Evolutionary conservation across 148 eudicot species (phyloP).

Genomic region (Cornus kousa): DNA sequence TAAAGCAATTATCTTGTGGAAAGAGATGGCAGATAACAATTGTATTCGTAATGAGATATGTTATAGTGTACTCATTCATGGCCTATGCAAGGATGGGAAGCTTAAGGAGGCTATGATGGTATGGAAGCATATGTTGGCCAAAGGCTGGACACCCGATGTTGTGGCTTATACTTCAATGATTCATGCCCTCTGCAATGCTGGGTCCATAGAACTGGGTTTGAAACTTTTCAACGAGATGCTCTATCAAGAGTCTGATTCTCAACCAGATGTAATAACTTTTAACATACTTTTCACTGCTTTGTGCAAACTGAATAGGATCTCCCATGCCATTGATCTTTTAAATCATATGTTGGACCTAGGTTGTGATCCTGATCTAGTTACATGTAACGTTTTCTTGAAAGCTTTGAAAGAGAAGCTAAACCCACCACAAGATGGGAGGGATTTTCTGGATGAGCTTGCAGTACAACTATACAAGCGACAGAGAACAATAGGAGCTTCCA

Average conservation of each 20-base stretch:
- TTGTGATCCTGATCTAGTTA: conserved; percentile 70
- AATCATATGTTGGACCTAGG: conserved; percentile 71
- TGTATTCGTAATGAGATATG: conserved; percentile 49
- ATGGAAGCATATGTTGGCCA: conserved; percentile 67
- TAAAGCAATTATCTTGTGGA: conserved; percentile 73
- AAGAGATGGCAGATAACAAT: conserved; percentile 48
- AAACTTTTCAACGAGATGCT: conserved; percentile 73
- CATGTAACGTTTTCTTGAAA: conserved; percentile 71
- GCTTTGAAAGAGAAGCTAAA: conserved; percentile 56
- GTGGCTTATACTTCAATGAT: conserved; percentile 83
- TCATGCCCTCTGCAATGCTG: conserved; percentile 75
- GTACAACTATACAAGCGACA: conserved; percentile 50
- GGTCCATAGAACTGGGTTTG: conserved; percentile 64
- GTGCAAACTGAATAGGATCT: conserved; percentile 48
- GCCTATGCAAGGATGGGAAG: conserved; percentile 65
- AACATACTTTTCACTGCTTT: conserved; percentile 71
- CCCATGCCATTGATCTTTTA: conserved; percentile 72
- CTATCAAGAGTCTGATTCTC: conserved; percentile 39
- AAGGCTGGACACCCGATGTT: conserved; percentile 66
- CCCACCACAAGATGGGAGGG: conserved; percentile 63
- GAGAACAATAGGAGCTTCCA: conserved; percentile 56
- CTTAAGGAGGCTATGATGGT: conserved; percentile 68
- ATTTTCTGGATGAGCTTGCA: conserved; percentile 67
- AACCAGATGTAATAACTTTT: conserved; percentile 81
- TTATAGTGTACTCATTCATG: conserved; percentile 71